phyloP scores from a whole-genome alignment of 805 yeast genomes.

The Jamesozyma spencerorum region DNA sequence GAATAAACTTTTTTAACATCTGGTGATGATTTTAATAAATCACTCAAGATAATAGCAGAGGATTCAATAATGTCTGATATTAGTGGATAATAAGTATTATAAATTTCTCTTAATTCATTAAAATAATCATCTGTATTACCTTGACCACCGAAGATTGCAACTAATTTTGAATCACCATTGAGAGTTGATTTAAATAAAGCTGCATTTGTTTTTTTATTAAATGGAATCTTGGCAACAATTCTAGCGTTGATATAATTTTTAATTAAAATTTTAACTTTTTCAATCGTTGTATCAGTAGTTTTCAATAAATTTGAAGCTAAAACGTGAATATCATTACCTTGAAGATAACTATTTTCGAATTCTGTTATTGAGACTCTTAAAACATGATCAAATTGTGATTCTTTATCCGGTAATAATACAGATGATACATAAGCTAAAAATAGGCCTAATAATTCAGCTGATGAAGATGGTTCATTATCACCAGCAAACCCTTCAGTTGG shows the following conservation, averaged over 20 bases:
- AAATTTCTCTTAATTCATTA: constrained; percentile 85
- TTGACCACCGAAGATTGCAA: constrained; percentile 96
- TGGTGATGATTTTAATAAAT: constrained; percentile 59
- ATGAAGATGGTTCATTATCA: constrained; percentile 80
- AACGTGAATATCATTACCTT: constrained; percentile 76
- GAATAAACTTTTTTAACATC: constrained; percentile 83
- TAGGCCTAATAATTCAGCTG: constrained; percentile 74
- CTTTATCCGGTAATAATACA: constrained; percentile 34
- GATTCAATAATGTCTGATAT: constrained; percentile 60
- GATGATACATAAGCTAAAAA: constrained; percentile 68
- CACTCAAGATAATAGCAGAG: constrained; percentile 58
- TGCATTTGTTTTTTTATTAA: constrained; percentile 40
- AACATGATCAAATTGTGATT: constrained; percentile 54
- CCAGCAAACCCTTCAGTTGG: constrained; percentile 77
- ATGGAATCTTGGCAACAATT: constrained; percentile 40
- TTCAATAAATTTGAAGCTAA: constrained; percentile 63
- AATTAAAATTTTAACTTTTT: constrained; percentile 65
- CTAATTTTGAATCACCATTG: constrained; percentile 46
- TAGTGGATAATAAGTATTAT: constrained; percentile 67
- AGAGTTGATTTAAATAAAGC: constrained; percentile 58
- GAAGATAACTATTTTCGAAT: constrained; percentile 72
- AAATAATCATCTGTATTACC: constrained; percentile 97
- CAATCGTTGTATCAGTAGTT: constrained; percentile 50
- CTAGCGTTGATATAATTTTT: constrained; percentile 67
- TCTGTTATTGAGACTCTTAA: constrained; percentile 64